Conservation (phyloP, 352 stramenopile species). For the Aphanomyces stellatus region DNA sequence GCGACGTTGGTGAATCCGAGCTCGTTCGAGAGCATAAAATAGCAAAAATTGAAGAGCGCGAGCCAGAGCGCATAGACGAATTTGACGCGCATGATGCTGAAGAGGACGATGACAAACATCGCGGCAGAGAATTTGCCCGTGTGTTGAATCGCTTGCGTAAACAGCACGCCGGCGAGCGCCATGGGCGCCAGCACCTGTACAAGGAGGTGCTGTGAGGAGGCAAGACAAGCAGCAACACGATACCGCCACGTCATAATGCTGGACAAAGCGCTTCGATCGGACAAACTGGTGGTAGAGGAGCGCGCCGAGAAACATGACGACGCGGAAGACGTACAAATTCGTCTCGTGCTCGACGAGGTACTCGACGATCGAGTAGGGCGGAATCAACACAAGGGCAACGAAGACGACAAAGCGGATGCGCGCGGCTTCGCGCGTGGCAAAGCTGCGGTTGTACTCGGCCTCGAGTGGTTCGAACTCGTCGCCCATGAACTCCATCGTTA, state of each 20-base stretch:
- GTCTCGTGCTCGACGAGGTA: slow-evolving; percentile 6
- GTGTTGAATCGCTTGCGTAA: slow-evolving; percentile 74
- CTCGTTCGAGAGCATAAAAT: slow-evolving; percentile 53
- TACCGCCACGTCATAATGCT: slow-evolving; percentile 8
- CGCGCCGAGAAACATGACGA: slow-evolving; percentile 2
- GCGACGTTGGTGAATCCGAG: slow-evolving; percentile 27
- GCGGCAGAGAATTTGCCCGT: slow-evolving; percentile 78
- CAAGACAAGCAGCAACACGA: too few relatives aligned
- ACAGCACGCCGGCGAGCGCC: slow-evolving; percentile 53
- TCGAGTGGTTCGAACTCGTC: slow-evolving; percentile 72
- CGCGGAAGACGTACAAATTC: slow-evolving; percentile 2
- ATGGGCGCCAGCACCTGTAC: slow-evolving; percentile 31
- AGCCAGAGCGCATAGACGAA: slow-evolving; percentile 71
- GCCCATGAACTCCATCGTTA: slow-evolving; percentile 80
- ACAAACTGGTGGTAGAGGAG: neutral
- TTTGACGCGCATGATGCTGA: slow-evolving; percentile 77
- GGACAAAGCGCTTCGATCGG: neutral
- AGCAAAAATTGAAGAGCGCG: slow-evolving; percentile 82
- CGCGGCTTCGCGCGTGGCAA: slow-evolving; percentile 27
- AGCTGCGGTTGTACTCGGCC: slow-evolving; percentile 63
- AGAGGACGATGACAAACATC: slow-evolving; percentile 67
- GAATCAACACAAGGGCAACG: neutral
- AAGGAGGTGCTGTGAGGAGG: neutral
- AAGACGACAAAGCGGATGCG: neutral
- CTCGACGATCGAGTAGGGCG: slow-evolving; percentile 10